Percentiles rank a stretch among this genome's conserved stretches.
phyloP scores from a whole-genome alignment of 352 stramenopile species.

The Phytophthora litchii region DNA sequence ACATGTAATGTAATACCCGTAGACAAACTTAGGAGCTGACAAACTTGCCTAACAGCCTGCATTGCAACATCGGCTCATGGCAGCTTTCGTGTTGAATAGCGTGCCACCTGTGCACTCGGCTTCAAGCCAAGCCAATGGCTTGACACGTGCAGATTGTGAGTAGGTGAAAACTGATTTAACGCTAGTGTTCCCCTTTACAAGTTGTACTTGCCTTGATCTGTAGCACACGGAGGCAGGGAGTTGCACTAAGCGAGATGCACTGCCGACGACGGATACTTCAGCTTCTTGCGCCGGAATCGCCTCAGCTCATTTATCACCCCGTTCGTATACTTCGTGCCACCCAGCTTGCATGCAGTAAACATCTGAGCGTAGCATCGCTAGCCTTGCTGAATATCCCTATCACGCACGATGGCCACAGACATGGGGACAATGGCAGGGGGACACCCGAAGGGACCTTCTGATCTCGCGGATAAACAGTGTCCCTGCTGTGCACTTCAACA shows the following conservation, averaged over 20 bases:
- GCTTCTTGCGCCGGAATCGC: slow-evolving; percentile 12
- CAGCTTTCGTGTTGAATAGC: no score
- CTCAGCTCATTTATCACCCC: no score
- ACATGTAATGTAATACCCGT: not conserved
- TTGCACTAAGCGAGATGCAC: slow-evolving; percentile 6
- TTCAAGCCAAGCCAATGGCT: not conserved
- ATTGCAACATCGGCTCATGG: no score
- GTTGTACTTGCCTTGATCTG: slow-evolving; percentile 2
- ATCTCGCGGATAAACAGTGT: not conserved
- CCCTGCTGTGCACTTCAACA: slow-evolving; percentile 30
- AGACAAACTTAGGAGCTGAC: no score
- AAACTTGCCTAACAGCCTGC: no score
- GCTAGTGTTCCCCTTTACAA: no score
- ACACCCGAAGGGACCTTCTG: not conserved
- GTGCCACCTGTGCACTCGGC: not conserved
- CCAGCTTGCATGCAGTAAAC: no score
- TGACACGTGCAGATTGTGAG: slow-evolving; percentile 1
- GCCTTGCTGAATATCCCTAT: no score
- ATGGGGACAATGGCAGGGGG: no score
- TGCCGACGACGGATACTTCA: not conserved
- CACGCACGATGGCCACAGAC: no score
- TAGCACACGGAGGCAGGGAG: slow-evolving; percentile 1
- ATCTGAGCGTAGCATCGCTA: no score
- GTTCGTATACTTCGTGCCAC: no score
- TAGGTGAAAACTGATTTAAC: not conserved